These are phyloP conservation scores for Cercospora beticola DNA, from an alignment of 2,329 filamentous ascomycete species.

Conservation along the genomic window DNA sequence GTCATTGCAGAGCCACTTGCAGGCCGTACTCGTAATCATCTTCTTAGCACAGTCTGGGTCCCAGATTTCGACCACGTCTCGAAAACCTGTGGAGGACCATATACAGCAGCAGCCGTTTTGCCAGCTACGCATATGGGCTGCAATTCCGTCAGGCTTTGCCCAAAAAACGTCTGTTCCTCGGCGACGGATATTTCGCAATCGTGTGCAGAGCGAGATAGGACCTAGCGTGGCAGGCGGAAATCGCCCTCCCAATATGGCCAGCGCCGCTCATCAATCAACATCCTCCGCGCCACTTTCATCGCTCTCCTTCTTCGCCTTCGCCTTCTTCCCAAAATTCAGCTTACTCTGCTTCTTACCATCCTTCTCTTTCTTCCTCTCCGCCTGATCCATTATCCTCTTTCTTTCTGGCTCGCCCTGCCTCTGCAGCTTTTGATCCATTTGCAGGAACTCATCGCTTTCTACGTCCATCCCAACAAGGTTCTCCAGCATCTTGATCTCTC, in stretches of 20 bases:
- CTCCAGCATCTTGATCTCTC: constrained; percentile 93
- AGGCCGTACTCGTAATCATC: background rate
- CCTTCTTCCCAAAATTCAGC: constrained; percentile 37
- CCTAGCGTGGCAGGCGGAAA: background rate
- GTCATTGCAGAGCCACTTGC: background rate
- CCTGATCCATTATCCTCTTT: constrained; percentile 72
- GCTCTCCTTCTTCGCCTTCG: constrained; percentile 31
- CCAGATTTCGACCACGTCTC: background rate
- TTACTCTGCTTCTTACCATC: constrained; percentile 49
- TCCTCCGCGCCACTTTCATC: background rate
- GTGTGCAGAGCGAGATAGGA: background rate
- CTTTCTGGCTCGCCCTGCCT: constrained; percentile 69
- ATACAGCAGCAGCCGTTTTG: background rate
- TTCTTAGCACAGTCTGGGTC: background rate
- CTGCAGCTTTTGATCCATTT: constrained; percentile 64
- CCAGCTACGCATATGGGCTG: background rate
- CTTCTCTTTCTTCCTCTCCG: constrained; percentile 69
- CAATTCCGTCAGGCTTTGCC: background rate
- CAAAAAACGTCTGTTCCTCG: background rate
- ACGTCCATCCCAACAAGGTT: constrained; percentile 80
- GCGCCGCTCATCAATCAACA: background rate
- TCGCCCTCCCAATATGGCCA: background rate
- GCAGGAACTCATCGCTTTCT: constrained; percentile 69
- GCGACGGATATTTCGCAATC: background rate
- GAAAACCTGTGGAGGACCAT: background rate